Evolutionary conservation across 768 basidiomycete species (phyloP).

Genomic region (Lactifluus volemus): DNA sequence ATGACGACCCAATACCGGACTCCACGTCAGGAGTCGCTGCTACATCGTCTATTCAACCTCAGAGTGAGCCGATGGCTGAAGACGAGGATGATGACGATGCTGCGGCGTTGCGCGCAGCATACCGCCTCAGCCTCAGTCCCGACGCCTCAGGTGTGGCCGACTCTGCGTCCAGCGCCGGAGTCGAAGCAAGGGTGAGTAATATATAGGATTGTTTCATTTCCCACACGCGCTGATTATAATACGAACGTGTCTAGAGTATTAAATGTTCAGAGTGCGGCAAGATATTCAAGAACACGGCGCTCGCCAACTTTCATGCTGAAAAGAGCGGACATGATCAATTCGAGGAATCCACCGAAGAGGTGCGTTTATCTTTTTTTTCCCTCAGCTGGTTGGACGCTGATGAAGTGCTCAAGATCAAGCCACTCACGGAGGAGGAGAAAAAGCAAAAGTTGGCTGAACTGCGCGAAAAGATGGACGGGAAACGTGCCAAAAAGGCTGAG

Average conservation of each 20-base stretch:
- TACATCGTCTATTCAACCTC: constrained; percentile 15
- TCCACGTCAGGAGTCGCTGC: constrained; percentile 27
- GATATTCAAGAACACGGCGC: constrained; percentile 73
- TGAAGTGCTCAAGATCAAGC: constrained; percentile 56
- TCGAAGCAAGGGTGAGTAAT: constrained; percentile 59
- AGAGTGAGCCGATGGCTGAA: constrained; percentile 37
- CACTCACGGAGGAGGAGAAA: constrained; percentile 92
- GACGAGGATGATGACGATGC: constrained; percentile 75
- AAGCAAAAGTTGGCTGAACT: constrained; percentile 72
- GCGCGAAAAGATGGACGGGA: constrained; percentile 68
- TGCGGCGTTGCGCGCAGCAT: constrained; percentile 47
- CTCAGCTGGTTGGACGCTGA: background rate
- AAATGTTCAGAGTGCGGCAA: constrained; percentile 81
- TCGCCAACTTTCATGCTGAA: constrained; percentile 90
- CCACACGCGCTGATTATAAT: background rate
- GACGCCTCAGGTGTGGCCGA: constrained; percentile 28
- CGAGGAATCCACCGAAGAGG: constrained; percentile 93
- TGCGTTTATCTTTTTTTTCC: constrained; percentile 24
- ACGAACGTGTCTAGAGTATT: constrained; percentile 48
- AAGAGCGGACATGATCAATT: constrained; percentile 94
- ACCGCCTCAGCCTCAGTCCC: constrained; percentile 26
- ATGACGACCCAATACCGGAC: constrained; percentile 66
- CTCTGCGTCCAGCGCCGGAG: constrained; percentile 26
- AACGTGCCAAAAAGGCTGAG: constrained; percentile 62
- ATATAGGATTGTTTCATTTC: background rate